Evolutionary conservation across 257 asterid genomes (phyloP).

Genomic region (Ilex asprella): DNA sequence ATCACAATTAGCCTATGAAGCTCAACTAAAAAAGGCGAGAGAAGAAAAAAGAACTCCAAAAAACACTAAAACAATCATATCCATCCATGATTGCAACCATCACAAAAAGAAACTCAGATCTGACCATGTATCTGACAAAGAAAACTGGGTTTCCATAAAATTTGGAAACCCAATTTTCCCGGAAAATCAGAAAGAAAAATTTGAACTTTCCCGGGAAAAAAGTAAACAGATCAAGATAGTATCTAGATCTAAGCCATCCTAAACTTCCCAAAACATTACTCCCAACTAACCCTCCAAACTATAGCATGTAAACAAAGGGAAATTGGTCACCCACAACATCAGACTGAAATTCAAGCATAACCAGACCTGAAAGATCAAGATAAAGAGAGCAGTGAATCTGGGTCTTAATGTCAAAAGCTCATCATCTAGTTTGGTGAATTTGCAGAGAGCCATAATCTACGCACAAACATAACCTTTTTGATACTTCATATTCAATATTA

Average conservation of each 20-base stretch:
- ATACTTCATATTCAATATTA: no score
- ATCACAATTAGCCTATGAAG: constrained; percentile 26
- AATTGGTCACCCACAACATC: no score
- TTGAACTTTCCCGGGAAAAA: not conserved
- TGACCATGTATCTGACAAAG: constrained; percentile 9
- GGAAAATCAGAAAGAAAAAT: constrained; percentile 13
- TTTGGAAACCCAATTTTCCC: constrained; percentile 8
- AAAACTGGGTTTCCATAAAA: not conserved
- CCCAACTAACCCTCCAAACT: no score
- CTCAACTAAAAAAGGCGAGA: constrained; percentile 10
- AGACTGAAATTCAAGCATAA: no score
- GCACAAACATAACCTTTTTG: no score
- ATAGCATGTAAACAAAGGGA: no score
- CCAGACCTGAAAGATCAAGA: no score
- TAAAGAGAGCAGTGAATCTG: no score
- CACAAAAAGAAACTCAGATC: constrained; percentile 19
- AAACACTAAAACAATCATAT: constrained; percentile 6
- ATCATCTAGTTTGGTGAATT: no score
- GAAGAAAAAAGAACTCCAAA: constrained; percentile 7
- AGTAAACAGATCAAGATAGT: constrained; percentile 4
- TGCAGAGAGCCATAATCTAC: no score
- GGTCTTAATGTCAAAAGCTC: no score
- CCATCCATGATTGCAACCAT: constrained; percentile 9
- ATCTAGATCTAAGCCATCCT: constrained; percentile 18
- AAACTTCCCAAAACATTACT: not conserved